phyloP scores from a whole-genome alignment of 148 eudicot species.

The Chenopodium suecicum region DNA sequence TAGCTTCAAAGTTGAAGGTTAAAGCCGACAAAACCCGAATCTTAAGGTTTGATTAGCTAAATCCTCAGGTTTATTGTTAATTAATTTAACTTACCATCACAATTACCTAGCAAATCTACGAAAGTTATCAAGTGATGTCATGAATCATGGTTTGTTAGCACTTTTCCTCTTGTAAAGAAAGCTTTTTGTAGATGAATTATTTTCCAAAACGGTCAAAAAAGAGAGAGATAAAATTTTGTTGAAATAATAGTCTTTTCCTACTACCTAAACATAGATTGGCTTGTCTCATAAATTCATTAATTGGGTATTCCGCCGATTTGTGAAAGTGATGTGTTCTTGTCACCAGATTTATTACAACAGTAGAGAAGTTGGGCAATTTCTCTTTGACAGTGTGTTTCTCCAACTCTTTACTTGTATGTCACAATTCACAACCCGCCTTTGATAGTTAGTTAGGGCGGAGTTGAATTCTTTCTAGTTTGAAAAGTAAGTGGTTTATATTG shows the following conservation, averaged over 20 bases:
- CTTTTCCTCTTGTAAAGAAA: neutral
- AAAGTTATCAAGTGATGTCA: neutral
- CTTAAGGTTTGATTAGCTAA: constrained; percentile 13
- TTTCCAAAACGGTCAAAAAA: constrained; percentile 10
- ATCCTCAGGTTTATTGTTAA: neutral
- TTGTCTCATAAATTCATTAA: constrained; percentile 22
- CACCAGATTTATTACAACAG: neutral
- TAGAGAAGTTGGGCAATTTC: neutral
- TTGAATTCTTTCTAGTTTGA: too few relatives aligned
- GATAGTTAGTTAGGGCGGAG: too few relatives aligned
- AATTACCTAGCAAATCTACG: neutral
- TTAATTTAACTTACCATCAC: neutral
- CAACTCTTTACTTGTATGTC: too few relatives aligned
- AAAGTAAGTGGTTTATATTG: too few relatives aligned
- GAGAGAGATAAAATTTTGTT: constrained; percentile 8
- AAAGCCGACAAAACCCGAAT: constrained; percentile 11
- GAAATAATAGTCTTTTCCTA: constrained; percentile 1
- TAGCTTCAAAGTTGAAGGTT: constrained; percentile 9
- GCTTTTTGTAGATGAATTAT: neutral
- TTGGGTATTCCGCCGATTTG: constrained; percentile 22
- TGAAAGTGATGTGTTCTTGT: constrained; percentile 22
- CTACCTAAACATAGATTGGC: constrained; percentile 26
- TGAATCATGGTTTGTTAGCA: constrained; percentile 9
- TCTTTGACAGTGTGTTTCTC: neutral
- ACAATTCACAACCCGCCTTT: neutral